Percentiles rank a stretch among this genome's conserved stretches.
Evolutionary conservation across 257 asterid genomes (phyloP).

Genomic region (Paraleonurus japonicus): DNA sequence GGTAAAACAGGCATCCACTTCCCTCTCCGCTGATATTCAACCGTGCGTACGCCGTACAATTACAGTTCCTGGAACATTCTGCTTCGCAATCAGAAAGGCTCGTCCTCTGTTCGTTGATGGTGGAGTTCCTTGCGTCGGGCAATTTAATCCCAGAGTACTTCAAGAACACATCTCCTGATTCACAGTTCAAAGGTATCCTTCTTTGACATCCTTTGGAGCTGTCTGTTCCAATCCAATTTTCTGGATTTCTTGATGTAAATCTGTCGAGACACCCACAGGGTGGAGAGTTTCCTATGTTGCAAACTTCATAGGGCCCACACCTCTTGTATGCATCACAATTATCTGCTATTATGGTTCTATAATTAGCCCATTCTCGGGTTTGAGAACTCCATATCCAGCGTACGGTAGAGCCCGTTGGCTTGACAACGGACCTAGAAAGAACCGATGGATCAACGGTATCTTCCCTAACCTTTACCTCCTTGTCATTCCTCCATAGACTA

Average conservation of each 20-base stretch:
- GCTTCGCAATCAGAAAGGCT: not conserved
- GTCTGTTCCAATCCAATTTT: not conserved
- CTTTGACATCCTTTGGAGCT: not conserved
- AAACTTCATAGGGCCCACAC: not conserved
- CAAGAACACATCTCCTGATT: not conserved
- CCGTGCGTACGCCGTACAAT: not conserved
- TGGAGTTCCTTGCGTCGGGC: not conserved
- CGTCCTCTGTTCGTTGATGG: not conserved
- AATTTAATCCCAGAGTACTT: not conserved
- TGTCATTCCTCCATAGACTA: not conserved
- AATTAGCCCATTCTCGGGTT: not conserved
- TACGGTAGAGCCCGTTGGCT: not conserved
- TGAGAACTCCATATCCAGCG: not conserved
- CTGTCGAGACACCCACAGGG: constrained; percentile 1
- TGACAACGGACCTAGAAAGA: not conserved
- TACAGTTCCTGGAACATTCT: not conserved
- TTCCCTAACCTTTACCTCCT: not conserved
- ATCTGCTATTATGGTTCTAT: not conserved
- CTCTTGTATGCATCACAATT: not conserved
- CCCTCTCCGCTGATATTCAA: constrained; percentile 24
- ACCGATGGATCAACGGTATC: not conserved
- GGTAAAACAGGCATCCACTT: not conserved
- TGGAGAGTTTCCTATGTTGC: not conserved
- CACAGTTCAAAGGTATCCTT: not conserved
- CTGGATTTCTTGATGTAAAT: not conserved